Percentiles rank a stretch among this genome's conserved stretches.
Conservation (phyloP, 371 early-diverging fungal species). For the Apophysomyces elegans region DNA sequence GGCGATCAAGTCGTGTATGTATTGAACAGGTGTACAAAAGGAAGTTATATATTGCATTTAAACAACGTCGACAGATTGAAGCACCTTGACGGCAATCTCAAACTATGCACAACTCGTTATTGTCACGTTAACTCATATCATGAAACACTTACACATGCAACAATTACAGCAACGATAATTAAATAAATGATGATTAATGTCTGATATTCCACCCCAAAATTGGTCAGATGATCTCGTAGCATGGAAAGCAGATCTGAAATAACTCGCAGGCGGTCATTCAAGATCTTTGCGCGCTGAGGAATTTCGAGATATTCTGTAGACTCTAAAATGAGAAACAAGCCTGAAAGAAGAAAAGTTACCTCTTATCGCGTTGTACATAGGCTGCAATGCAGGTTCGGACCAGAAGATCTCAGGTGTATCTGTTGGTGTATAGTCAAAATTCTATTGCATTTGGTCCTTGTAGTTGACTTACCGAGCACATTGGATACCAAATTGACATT, state of each 20-base stretch:
- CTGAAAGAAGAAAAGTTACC: constrained; percentile 18
- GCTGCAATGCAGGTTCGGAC: constrained; percentile 58
- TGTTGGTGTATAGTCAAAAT: background rate
- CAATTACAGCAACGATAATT: constrained; percentile 63
- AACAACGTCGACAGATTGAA: constrained; percentile 42
- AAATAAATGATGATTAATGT: constrained; percentile 71
- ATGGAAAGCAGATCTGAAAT: constrained; percentile 85
- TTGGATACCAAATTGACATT: constrained; percentile 63
- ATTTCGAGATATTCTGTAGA: constrained; percentile 73
- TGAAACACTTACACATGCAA: constrained; percentile 59
- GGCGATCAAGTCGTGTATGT: background rate
- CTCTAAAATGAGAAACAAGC: background rate
- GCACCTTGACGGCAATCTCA: constrained; percentile 54
- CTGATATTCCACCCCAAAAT: constrained; percentile 66
- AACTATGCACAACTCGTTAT: constrained; percentile 30
- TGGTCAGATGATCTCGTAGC: constrained; percentile 76
- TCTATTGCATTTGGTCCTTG: background rate
- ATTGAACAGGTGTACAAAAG: background rate
- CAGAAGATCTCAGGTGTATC: constrained; percentile 65
- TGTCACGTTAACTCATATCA: background rate
- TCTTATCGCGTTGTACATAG: constrained; percentile 56
- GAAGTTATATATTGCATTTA: constrained; percentile 17
- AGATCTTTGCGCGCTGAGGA: constrained; percentile 79
- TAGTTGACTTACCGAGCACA: constrained; percentile 41
- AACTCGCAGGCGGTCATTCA: constrained; percentile 82